Evolutionary conservation across 2,329 filamentous ascomycete species (phyloP).

Genomic region (Cercospora sesami): DNA sequence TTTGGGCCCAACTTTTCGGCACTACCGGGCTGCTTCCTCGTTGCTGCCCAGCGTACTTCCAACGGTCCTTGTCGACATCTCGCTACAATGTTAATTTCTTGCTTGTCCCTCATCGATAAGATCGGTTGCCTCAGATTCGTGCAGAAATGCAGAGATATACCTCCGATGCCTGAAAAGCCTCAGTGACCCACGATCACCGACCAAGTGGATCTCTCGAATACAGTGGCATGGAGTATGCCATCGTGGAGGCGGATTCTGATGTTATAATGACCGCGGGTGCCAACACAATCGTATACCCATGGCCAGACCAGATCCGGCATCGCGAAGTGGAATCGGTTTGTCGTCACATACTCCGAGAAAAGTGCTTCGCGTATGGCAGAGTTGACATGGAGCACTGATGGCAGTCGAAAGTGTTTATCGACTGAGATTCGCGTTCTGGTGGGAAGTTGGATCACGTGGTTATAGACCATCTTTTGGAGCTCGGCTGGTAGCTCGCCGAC

Average conservation of each 20-base stretch:
- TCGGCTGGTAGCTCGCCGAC: neutral
- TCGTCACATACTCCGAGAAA: neutral
- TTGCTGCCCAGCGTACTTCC: no score
- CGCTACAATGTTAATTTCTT: neutral
- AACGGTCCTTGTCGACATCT: neutral
- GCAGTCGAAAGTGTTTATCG: neutral
- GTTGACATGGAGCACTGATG: neutral
- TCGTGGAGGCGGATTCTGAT: neutral
- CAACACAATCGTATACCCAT: neutral
- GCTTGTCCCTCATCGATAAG: neutral
- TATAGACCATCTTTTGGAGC: neutral
- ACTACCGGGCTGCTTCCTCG: neutral
- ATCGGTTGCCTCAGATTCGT: neutral
- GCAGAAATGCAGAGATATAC: neutral
- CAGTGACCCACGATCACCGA: neutral
- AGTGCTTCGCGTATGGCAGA: neutral
- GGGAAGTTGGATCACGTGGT: neutral
- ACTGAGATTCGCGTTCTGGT: neutral
- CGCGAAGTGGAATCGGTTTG: neutral
- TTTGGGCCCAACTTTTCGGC: neutral
- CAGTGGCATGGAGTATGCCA: neutral
- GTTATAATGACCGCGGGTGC: neutral
- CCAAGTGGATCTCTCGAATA: neutral
- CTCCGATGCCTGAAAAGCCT: neutral
- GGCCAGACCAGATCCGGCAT: neutral